Evolutionary conservation across 2,329 filamentous ascomycete species (phyloP).

Genomic region (Capronia americana): DNA sequence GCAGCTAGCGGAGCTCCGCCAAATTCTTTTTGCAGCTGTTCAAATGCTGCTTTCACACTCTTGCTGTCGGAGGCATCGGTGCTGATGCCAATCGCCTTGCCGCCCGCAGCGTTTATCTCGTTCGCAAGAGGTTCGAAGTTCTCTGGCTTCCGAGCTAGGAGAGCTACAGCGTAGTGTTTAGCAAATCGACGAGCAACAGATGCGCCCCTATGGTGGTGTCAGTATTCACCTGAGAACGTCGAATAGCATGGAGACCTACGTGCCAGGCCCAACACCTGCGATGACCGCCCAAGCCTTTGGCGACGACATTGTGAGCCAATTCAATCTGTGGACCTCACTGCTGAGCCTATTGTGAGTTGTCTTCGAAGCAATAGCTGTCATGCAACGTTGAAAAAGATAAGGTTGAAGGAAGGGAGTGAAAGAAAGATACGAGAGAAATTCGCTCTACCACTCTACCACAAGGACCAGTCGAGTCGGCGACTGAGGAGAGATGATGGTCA

Average conservation of each 20-base stretch:
- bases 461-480: background rate
- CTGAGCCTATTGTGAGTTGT: constrained; percentile 25
- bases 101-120: constrained; percentile 65
- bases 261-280: constrained; percentile 56
- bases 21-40: constrained; percentile 61
- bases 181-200: constrained; percentile 67
- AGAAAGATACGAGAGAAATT: background rate
- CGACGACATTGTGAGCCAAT: constrained; percentile 33
- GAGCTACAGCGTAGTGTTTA: constrained; percentile 62
- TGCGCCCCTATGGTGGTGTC: constrained; percentile 54
- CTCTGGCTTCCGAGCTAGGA: constrained; percentile 64
- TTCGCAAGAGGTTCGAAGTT: constrained; percentile 62
- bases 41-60: constrained; percentile 61
- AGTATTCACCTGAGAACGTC: background rate
- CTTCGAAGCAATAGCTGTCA: background rate
- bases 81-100: constrained; percentile 66
- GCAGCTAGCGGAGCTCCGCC: constrained; percentile 55
- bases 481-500: background rate
- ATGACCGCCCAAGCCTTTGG: constrained; percentile 53
- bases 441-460: background rate
- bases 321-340: constrained; percentile 23
- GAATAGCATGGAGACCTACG: constrained; percentile 36
- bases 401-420: background rate
- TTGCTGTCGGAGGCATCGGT: constrained; percentile 62
- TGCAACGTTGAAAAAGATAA: constrained; percentile 1